Base-by-base conservation (phyloP, 1,284 basidiomycete species). In the Schizophyllum amplum region DNA sequence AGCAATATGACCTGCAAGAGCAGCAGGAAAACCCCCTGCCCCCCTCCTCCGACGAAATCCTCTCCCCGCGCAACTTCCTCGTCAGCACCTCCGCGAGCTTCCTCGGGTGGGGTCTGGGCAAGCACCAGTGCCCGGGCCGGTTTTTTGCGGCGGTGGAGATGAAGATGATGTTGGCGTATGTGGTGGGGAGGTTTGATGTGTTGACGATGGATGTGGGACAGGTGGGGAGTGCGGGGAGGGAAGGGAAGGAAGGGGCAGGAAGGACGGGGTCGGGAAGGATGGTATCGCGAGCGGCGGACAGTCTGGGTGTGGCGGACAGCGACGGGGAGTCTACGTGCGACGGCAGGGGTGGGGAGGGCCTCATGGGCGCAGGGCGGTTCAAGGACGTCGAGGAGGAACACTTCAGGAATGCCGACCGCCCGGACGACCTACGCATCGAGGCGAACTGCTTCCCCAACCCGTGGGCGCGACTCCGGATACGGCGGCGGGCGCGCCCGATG, bases 141-240 rank as follows among this genome's bases (percentile, higher is more conserved):
- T 77, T 75, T 67, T 77, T 77, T 60, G 75, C 75, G 1, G 69
- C 69, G 13, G 71, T 65, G 54, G 72, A 73, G 59, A 63, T 77
- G 24, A 79, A 79, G 64, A 62, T 68, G 2, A 71, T 77, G 66
- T 56, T 78, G 33, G 74, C 72, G 3, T 67, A 75, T 59, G 59
- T 76, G n/a, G 53, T 77, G 5, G n/a, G 72, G 20, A 70, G 68
- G 33, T 78, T 77, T 59, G 76, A 78, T 58, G 59, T 79, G 20
- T 20, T 50, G 21, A 20, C 48, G 15, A 9, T 20, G 21, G 48
- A 50, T 24, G 48, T 11, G 24, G 48, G 22, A 11, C 13, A 50
- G 48, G 22, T 15, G 48, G 15, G 7, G 33, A 9, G 17, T 42
- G 33, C 11, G 7, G 33, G 17, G 11, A 9, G 7, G 33, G 17